Percentiles rank a stretch among this genome's conserved stretches.
Conservation (phyloP, 2,329 filamentous ascomycete species). For the Fusarium sp. region DNA sequence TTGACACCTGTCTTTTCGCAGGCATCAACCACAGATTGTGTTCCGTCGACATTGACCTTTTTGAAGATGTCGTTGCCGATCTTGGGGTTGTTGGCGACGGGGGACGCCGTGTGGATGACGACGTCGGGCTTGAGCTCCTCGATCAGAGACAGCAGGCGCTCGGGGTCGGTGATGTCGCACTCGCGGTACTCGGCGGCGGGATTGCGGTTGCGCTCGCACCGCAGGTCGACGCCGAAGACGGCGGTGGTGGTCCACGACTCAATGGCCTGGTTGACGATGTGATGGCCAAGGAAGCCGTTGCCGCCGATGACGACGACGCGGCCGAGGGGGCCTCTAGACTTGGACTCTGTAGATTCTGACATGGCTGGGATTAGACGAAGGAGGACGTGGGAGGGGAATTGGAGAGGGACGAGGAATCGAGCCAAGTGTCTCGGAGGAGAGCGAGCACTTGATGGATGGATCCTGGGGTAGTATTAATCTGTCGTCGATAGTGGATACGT, state of each 20-base stretch:
- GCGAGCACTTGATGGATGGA: conserved; percentile 16
- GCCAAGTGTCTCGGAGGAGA: conserved; percentile 11
- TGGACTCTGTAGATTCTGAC: conserved; percentile 13
- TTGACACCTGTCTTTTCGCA: conserved; percentile 78
- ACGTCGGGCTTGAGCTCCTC: conserved; percentile 77
- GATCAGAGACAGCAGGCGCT: conserved; percentile 73
- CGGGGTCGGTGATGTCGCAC: conserved; percentile 79
- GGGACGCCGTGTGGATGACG: conserved; percentile 91
- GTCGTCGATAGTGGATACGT: conserved; percentile 12
- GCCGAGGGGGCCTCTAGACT: conserved; percentile 64
- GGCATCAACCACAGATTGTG: conserved; percentile 79
- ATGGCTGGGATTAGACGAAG: not conserved
- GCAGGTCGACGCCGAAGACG: conserved; percentile 79
- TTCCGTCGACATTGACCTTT: conserved; percentile 91
- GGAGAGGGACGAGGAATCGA: conserved; percentile 14
- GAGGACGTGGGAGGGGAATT: conserved; percentile 5
- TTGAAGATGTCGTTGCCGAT: conserved; percentile 73
- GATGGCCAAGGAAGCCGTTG: conserved; percentile 86
- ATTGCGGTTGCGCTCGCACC: conserved; percentile 76
- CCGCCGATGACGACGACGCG: conserved; percentile 84
- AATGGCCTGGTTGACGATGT: conserved; percentile 80
- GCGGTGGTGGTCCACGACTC: conserved; percentile 61
- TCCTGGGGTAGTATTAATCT: conserved; percentile 10
- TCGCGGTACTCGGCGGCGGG: conserved; percentile 73
- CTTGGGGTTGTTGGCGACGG: conserved; percentile 67